These are phyloP conservation scores for Oryza meridionalis DNA, from an alignment of 176 grass and related monocot genomes.

Conservation along the genomic window DNA sequence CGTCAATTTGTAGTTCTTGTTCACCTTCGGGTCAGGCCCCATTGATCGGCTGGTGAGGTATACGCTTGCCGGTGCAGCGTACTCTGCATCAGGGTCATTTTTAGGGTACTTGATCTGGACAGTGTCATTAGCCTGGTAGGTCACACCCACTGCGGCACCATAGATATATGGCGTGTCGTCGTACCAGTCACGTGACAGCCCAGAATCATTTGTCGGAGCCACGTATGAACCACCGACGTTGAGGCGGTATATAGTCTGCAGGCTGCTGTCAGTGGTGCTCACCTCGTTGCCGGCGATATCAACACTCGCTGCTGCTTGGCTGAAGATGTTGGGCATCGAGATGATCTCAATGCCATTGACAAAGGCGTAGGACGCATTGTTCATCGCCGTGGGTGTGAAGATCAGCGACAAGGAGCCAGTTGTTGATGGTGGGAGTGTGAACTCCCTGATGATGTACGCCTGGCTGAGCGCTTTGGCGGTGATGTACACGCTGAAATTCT, in stretches of 20 bases:
- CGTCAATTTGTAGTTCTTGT: conserved; percentile 63
- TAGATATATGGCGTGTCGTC: conserved; percentile 68
- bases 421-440: conserved; percentile 38
- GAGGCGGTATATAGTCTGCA: conserved; percentile 75
- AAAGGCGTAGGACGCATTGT: conserved; percentile 79
- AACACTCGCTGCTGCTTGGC: conserved; percentile 36
- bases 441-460: conserved; percentile 74
- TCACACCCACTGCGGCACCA: conserved; percentile 58
- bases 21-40: conserved; percentile 52
- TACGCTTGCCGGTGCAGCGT: conserved; percentile 49
- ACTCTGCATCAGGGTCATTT: conserved; percentile 33
- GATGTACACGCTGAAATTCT: conserved; percentile 80
- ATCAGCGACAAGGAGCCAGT: conserved; percentile 54
- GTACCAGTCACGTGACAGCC: conserved; percentile 65
- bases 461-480: conserved; percentile 72
- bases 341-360: conserved; percentile 80
- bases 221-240: conserved; percentile 75
- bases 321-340: conserved; percentile 71
- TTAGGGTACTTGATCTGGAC: conserved; percentile 40
- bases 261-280: background rate
- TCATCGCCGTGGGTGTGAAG: conserved; percentile 61
- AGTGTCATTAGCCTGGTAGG: conserved; percentile 24
- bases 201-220: conserved; percentile 51
- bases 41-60: conserved; percentile 56
- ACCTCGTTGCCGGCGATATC: conserved; percentile 47